Conservation (phyloP, 2,329 filamentous ascomycete genomes). For the Sporothrix pseudoabietina region DNA sequence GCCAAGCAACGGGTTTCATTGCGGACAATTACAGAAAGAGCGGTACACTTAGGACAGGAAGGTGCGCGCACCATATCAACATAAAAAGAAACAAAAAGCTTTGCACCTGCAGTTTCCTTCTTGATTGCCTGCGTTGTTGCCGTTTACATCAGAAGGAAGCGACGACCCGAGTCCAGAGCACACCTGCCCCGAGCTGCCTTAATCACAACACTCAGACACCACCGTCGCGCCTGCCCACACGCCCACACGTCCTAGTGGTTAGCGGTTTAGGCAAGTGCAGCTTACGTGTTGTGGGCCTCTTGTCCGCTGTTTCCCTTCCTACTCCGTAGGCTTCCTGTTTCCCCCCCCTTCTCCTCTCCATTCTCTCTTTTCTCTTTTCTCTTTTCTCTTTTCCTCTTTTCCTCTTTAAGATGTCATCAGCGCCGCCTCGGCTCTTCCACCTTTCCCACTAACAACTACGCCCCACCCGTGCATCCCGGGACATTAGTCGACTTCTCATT, state of each 20-base stretch:
- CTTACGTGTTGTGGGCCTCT: neutral
- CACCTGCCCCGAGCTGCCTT: neutral
- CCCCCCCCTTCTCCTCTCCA: neutral
- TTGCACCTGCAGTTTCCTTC: neutral
- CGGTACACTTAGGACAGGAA: neutral
- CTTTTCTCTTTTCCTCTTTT: neutral
- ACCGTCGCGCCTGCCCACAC: neutral
- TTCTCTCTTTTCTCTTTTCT: neutral
- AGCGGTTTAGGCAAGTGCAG: neutral
- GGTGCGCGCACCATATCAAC: neutral
- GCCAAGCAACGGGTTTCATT: neutral
- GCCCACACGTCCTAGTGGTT: neutral
- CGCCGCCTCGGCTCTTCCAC: neutral
- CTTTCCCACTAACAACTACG: neutral
- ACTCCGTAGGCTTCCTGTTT: neutral
- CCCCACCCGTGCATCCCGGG: neutral
- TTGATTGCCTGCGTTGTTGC: neutral
- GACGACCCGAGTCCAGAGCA: neutral
- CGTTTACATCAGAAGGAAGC: conserved; percentile 6
- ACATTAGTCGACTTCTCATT: conserved; percentile 6
- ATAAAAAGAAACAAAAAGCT: neutral
- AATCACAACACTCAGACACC: neutral
- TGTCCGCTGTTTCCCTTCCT: neutral
- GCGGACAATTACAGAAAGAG: neutral
- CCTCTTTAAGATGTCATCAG: neutral